Evolutionary conservation across 2,329 filamentous ascomycete genomes (phyloP), one percentile per base, ranked within the genome.

Genomic region (Exophiala spinifera): DNA sequence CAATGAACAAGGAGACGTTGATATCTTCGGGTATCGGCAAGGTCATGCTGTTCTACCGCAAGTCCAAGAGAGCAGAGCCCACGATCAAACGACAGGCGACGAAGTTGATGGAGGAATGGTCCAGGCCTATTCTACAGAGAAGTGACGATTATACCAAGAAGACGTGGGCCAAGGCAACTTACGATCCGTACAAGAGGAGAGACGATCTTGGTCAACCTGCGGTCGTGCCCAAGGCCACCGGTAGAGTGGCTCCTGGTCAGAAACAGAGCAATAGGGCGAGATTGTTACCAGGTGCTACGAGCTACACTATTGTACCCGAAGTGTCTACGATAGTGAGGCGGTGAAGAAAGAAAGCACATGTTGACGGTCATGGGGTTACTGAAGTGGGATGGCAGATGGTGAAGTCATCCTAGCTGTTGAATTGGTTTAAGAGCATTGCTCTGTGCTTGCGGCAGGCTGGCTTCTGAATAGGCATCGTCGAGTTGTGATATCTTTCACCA

Each of bases 91-190:
- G 92, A 63, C 89, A 91, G 74, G 94, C 94, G 0, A 91, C 97
- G 75, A 84, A 88, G 46, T 78, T 97, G n/a, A 79, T 96, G 53
- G 89, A 89, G 53, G 92, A 97, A 69, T 99, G 94, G 94, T 96
- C 91, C 61, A 81, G 94, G 37, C 91, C 92, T 3, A 95, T 99
- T 60, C 79, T 99, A 50, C 92, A 95, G 75, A 86, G 91, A 63
- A 95, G 89, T 57, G 91, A 96, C 65, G 91, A 96, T 71, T 96
- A 95, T 76, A 91, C 90, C 74, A 94, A 96, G 77, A 85, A 88
- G 57, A 77, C 80, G 46, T 79, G 83, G 62, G 74, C 77, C 49
- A 76, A 79, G 57, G 79, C 76, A 21, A 76, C 77, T 28, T 86
- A 82, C 65, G 83, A 86, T 67, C 82, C 82, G 59, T 75, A 70